Percentiles rank a stretch among this genome's conserved stretches.
Evolutionary conservation across 306 rosid species (phyloP).

Genomic region (Dicorynia guianensis): DNA sequence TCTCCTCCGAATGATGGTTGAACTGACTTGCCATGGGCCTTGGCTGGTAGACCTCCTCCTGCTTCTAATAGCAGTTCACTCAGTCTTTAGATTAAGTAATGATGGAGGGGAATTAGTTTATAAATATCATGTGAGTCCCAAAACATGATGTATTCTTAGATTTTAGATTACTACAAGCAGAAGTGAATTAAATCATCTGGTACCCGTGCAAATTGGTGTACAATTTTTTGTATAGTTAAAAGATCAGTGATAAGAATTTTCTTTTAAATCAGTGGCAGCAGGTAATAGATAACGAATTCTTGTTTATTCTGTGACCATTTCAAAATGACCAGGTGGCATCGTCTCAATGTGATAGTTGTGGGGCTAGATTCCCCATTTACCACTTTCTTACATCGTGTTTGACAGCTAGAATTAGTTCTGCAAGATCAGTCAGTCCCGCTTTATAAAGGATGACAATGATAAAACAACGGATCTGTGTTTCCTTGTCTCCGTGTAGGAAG

Average conservation of each 20-base stretch:
- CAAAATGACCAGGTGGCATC: neutral
- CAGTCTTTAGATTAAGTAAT: slow-evolving; percentile 41
- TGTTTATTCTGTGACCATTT: neutral
- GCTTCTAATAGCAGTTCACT: slow-evolving; percentile 37
- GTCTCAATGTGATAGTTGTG: neutral
- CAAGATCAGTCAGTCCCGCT: slow-evolving; percentile 34
- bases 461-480: slow-evolving; percentile 33
- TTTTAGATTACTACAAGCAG: slow-evolving; percentile 52
- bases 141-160: slow-evolving; percentile 52
- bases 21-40: neutral
- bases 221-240: slow-evolving; percentile 62
- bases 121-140: slow-evolving; percentile 52
- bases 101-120: slow-evolving; percentile 52
- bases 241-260: slow-evolving; percentile 34
- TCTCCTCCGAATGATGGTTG: slow-evolving; percentile 60
- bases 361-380: neutral
- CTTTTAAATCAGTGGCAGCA: neutral
- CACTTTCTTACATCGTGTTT: neutral
- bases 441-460: slow-evolving; percentile 41
- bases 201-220: slow-evolving; percentile 53
- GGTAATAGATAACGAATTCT: neutral
- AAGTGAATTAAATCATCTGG: slow-evolving; percentile 45
- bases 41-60: slow-evolving; percentile 27
- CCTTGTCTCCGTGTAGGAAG: slow-evolving; percentile 35
- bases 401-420: slow-evolving; percentile 30